Evolutionary conservation across 2,329 filamentous ascomycete genomes (phyloP).

Genomic region (Ascochyta koolunga): DNA sequence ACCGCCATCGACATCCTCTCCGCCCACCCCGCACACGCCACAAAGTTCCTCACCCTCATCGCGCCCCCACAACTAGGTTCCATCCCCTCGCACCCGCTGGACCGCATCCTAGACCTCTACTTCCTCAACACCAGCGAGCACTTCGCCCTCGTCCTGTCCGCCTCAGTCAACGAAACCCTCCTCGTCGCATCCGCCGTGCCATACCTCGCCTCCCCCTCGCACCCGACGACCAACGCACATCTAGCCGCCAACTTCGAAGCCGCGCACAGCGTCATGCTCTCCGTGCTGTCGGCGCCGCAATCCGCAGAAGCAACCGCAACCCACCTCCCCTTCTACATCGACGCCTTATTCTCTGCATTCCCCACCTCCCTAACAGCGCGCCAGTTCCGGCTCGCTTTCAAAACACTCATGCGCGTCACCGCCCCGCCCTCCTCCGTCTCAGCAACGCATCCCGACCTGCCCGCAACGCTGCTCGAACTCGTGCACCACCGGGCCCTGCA

Average conservation of each 20-base stretch:
- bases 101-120: slow-evolving; percentile 80
- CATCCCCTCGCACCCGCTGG: slow-evolving; percentile 68
- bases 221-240: slow-evolving; percentile 53
- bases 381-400: slow-evolving; percentile 88
- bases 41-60: slow-evolving; percentile 70
- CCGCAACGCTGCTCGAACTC: slow-evolving; percentile 80
- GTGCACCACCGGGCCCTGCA: slow-evolving; percentile 68
- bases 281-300: slow-evolving; percentile 79
- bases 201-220: slow-evolving; percentile 67
- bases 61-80: slow-evolving; percentile 60
- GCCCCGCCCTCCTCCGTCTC: slow-evolving; percentile 79
- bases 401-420: slow-evolving; percentile 80
- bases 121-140: slow-evolving; percentile 89
- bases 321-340: slow-evolving; percentile 82
- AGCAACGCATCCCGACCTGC: slow-evolving; percentile 75
- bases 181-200: slow-evolving; percentile 75
- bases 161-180: slow-evolving; percentile 71
- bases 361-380: slow-evolving; percentile 77
- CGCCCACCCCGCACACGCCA: slow-evolving; percentile 69
- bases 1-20: slow-evolving; percentile 81
- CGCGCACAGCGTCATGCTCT: slow-evolving; percentile 80
- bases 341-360: slow-evolving; percentile 79
- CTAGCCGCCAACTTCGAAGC: slow-evolving; percentile 82
- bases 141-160: slow-evolving; percentile 72
- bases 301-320: slow-evolving; percentile 72